Conservation (phyloP, 148 eudicot genomes). For the Fagopyrum homotropicum region DNA sequence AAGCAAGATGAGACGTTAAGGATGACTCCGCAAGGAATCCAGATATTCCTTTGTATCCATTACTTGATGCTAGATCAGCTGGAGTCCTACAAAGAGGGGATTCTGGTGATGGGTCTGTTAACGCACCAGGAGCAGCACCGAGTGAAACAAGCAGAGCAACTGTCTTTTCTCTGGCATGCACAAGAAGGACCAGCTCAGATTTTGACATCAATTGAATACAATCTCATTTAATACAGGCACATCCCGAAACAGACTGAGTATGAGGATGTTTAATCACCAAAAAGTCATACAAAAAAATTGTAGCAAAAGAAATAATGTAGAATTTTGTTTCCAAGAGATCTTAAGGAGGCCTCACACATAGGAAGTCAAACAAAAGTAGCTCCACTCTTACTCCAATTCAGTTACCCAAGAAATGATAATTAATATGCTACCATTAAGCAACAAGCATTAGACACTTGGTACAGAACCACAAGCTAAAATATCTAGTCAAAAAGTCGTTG, state of each 20-base stretch:
- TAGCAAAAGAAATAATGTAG: not conserved
- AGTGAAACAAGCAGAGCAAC: conserved; percentile 46
- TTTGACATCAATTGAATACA: not conserved
- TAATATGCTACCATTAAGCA: not conserved
- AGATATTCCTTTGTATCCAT: conserved; percentile 68
- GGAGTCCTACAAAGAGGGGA: conserved; percentile 54
- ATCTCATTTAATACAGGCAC: not conserved
- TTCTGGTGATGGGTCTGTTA: conserved; percentile 56
- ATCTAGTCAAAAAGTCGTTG: not conserved
- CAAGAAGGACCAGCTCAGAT: not conserved
- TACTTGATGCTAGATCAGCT: conserved; percentile 59
- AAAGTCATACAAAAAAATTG: not conserved
- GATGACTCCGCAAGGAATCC: conserved; percentile 65
- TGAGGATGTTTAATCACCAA: conserved; percentile 1
- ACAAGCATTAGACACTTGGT: not conserved
- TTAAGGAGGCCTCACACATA: not conserved
- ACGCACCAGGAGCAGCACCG: conserved; percentile 55
- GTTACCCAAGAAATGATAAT: not conserved
- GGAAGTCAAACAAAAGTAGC: not conserved
- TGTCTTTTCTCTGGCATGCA: conserved; percentile 41
- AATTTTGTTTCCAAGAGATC: too few species aligned
- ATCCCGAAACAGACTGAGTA: not conserved
- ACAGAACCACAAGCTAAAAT: not conserved
- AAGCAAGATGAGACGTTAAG: conserved; percentile 42
- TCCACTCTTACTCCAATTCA: not conserved